A percentile compares a stretch with the other conserved stretches of the same genome.
phyloP scores from a whole-genome alignment of 306 rosid genomes.

The Quercus suber region DNA sequence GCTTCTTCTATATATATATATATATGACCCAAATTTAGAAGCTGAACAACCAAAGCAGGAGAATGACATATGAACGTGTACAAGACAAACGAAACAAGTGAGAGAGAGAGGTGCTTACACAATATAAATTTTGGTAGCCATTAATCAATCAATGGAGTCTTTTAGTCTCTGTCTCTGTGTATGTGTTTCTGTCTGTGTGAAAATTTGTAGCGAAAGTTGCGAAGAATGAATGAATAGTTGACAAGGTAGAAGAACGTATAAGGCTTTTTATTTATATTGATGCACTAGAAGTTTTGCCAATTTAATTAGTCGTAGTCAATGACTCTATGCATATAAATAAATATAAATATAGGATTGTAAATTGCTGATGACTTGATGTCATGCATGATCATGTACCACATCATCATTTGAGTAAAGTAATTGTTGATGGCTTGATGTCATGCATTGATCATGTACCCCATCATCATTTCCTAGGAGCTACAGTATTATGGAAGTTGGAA shows the following conservation, averaged over 20 bases:
- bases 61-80: background rate
- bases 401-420: no score
- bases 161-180: constrained; percentile 11
- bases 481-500: no score
- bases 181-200: background rate
- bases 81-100: background rate
- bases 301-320: constrained; percentile 7
- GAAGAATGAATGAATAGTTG: constrained; percentile 10
- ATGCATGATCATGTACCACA: no score
- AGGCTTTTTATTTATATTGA: constrained; percentile 36
- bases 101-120: constrained; percentile 52
- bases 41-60: background rate
- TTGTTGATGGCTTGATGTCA: no score
- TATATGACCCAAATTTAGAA: background rate
- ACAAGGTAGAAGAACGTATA: background rate
- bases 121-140: constrained; percentile 81
- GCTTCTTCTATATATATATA: background rate
- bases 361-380: no score
- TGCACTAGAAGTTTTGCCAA: background rate
- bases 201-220: constrained; percentile 18
- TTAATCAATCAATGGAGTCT: constrained; percentile 24
- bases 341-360: constrained; percentile 10
- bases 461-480: no score
- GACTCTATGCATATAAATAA: constrained; percentile 14
- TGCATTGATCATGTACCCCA: no score